These are phyloP conservation scores for Mycena crocata DNA, from an alignment of 768 basidiomycete genomes.

Conservation along the genomic window DNA sequence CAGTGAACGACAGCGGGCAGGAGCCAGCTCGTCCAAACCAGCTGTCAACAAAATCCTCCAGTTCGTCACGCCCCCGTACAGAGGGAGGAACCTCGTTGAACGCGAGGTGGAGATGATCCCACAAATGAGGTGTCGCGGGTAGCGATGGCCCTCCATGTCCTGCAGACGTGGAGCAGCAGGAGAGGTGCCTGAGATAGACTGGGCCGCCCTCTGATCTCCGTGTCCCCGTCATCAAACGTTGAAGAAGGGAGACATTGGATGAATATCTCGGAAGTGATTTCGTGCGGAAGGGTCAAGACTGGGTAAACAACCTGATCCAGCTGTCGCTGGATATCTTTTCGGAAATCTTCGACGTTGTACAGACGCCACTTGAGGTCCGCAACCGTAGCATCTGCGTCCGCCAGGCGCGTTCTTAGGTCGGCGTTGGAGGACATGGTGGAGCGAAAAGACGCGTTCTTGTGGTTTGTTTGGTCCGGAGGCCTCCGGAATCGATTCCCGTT, in stretches of 20 bases:
- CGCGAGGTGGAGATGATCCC: no score
- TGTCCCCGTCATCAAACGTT: neutral
- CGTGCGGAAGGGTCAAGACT: constrained; percentile 11
- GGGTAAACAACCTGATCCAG: constrained; percentile 15
- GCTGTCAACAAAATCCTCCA: no score
- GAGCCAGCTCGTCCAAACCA: no score
- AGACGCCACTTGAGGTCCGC: neutral
- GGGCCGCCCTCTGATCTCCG: neutral
- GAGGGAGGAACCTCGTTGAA: no score
- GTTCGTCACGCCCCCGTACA: no score
- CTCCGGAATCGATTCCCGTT: no score
- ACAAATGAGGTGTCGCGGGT: no score
- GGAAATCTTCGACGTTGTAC: neutral
- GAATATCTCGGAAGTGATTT: constrained; percentile 18
- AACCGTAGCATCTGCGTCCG: neutral
- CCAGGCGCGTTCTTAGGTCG: neutral
- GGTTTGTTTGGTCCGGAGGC: no score
- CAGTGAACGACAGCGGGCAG: no score
- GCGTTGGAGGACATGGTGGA: neutral
- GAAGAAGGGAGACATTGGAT: neutral
- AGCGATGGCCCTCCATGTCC: no score
- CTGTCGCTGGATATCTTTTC: neutral
- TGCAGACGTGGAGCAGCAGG: constrained; percentile 30
- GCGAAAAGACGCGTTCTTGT: no score
- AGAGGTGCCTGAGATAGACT: constrained; percentile 25